Evolutionary conservation across 805 yeast species (phyloP).

Genomic region (Torulaspora quercuum): DNA sequence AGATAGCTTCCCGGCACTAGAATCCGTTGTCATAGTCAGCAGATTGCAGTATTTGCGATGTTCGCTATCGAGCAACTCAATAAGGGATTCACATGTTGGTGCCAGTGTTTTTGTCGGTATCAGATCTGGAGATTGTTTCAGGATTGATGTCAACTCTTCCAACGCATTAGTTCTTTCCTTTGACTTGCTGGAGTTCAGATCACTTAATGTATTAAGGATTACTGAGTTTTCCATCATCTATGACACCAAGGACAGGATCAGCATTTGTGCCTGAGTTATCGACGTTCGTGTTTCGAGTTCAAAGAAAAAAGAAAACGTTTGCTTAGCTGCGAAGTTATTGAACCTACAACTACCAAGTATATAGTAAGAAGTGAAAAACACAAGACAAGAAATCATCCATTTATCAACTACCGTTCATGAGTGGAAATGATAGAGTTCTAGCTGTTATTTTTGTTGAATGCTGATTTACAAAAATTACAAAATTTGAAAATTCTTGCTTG

Average conservation of each 20-base stretch:
- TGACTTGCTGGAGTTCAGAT: slow-evolving; percentile 48
- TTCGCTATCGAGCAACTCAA: slow-evolving; percentile 39
- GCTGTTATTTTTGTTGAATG: too few species aligned
- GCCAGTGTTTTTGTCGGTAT: slow-evolving; percentile 24
- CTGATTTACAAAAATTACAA: slow-evolving; percentile 2
- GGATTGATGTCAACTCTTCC: slow-evolving; percentile 36
- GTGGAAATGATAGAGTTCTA: too few species aligned
- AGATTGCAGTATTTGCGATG: slow-evolving; percentile 25
- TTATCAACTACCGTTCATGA: too few species aligned
- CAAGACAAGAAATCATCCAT: too few species aligned
- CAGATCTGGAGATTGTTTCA: slow-evolving; percentile 23
- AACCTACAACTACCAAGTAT: too few species aligned
- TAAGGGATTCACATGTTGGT: slow-evolving; percentile 28
- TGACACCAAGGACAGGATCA: too few species aligned
- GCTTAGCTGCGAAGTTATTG: too few species aligned
- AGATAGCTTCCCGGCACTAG: slow-evolving; percentile 35
- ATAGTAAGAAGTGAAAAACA: too few species aligned
- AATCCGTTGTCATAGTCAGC: slow-evolving; percentile 2
- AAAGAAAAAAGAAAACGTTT: neutral
- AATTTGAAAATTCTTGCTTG: slow-evolving; percentile 5
- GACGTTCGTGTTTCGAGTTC: too few species aligned
- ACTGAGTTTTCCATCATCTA: slow-evolving; percentile 17
- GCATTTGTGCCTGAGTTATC: too few species aligned
- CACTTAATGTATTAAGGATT: slow-evolving; percentile 14
- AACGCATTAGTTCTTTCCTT: slow-evolving; percentile 56